Percentiles rank a stretch among this genome's conserved stretches.
These are phyloP conservation scores for Lycium ferocissimum DNA, from an alignment of 257 asterid species.

Conservation along the genomic window DNA sequence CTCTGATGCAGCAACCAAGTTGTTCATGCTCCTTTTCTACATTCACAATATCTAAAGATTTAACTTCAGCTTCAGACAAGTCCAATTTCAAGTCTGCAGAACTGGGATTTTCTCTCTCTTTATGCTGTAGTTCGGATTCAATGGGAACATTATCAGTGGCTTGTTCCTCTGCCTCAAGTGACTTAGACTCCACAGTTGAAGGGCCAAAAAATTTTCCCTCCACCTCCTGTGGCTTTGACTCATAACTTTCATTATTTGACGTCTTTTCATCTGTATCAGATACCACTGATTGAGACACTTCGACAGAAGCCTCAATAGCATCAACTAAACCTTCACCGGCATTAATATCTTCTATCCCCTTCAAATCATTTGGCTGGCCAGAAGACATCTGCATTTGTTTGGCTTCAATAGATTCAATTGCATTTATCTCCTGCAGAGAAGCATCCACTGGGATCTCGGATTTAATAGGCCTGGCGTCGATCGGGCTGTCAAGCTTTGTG, in stretches of 20 bases:
- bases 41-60: constrained; percentile 30
- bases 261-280: background rate
- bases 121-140: constrained; percentile 37
- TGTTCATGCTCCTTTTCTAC: constrained; percentile 40
- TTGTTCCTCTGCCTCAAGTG: constrained; percentile 37
- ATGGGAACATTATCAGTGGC: constrained; percentile 30
- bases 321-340: constrained; percentile 16
- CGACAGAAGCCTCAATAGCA: constrained; percentile 8
- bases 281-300: constrained; percentile 25
- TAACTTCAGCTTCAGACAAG: constrained; percentile 33
- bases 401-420: constrained; percentile 33
- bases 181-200: constrained; percentile 30
- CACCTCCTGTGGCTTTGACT: constrained; percentile 27
- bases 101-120: background rate
- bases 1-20: background rate
- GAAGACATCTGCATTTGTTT: constrained; percentile 33
- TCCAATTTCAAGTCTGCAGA: constrained; percentile 18
- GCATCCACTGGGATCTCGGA: constrained; percentile 31
- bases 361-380: constrained; percentile 28
- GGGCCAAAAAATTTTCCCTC: constrained; percentile 28
- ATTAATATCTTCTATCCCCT: constrained; percentile 23
- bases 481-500: constrained; percentile 27
- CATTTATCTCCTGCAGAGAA: constrained; percentile 18
- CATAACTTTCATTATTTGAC: background rate
- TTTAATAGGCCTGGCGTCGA: background rate